Evolutionary conservation across 1,284 basidiomycete genomes (phyloP).

Genomic region (Bondarzewia mesenterica): DNA sequence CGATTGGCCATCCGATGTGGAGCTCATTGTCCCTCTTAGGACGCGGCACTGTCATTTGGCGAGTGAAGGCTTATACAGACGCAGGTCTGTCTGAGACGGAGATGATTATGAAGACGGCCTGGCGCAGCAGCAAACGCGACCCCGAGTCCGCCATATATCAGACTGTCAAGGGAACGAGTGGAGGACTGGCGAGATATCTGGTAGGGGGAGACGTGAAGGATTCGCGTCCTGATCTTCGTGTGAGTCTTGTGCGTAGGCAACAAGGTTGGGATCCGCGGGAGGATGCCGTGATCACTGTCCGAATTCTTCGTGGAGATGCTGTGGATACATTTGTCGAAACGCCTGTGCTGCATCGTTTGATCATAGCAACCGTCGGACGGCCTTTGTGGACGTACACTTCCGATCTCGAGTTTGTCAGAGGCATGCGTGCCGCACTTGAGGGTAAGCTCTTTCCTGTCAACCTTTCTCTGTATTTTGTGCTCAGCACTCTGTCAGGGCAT

Average conservation of each 20-base stretch:
- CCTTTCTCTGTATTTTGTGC: too few species aligned
- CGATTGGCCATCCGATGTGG: conserved; percentile 12
- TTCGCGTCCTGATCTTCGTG: neutral
- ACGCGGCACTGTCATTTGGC: conserved; percentile 12
- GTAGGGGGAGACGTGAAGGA: neutral
- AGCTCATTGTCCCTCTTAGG: conserved; percentile 14
- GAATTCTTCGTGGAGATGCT: neutral
- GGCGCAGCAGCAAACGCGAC: conserved; percentile 8
- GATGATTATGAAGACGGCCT: conserved; percentile 13
- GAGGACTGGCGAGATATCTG: neutral
- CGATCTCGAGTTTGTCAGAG: conserved; percentile 6
- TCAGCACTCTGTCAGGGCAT: conserved; percentile 1
- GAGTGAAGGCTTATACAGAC: conserved; percentile 1
- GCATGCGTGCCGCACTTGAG: neutral
- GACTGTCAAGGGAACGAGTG: neutral
- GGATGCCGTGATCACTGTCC: neutral
- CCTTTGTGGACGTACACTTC: conserved; percentile 10
- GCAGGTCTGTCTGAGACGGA: neutral
- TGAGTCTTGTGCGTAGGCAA: neutral
- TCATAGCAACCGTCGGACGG: conserved; percentile 7
- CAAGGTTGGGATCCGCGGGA: neutral
- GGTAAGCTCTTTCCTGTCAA: neutral
- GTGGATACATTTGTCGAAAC: neutral
- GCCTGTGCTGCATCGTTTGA: conserved; percentile 8
- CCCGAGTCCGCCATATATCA: conserved; percentile 10